Evolutionary conservation across 148 eudicot genomes (phyloP).

Genomic region (Beta vulgaris): DNA sequence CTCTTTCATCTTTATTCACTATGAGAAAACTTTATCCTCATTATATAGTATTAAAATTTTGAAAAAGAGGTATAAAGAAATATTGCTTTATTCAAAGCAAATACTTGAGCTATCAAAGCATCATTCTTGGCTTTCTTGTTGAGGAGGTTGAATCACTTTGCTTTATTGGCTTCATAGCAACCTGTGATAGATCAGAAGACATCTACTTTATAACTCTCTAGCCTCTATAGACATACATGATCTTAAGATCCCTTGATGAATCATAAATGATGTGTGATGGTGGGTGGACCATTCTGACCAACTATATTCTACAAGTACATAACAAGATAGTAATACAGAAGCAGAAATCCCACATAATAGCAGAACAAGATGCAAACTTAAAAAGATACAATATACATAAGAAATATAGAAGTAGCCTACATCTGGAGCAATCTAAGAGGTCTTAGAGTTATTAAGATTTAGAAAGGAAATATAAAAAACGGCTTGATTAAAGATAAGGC

Average conservation of each 20-base stretch:
- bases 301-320: too few species aligned
- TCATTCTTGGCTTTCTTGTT: slow-evolving; percentile 62
- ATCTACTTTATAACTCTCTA: too few species aligned
- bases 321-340: not conserved
- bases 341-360: too few species aligned
- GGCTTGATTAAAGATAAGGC: not conserved
- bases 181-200: slow-evolving; percentile 36
- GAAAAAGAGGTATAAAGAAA: not conserved
- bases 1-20: not conserved
- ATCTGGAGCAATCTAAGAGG: too few species aligned
- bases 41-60: not conserved
- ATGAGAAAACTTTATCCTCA: not conserved
- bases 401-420: too few species aligned
- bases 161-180: slow-evolving; percentile 51
- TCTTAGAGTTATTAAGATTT: too few species aligned
- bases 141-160: slow-evolving; percentile 50
- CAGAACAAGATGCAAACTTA: not conserved
- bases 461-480: too few species aligned
- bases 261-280: not conserved
- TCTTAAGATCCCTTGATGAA: not conserved
- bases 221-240: slow-evolving; percentile 2
- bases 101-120: slow-evolving; percentile 74
- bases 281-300: not conserved
- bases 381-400: not conserved
- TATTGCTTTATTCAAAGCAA: too few species aligned